Evolutionary conservation across 1,284 basidiomycete genomes (phyloP).

Genomic region (Cystobasidium slooffiae): DNA sequence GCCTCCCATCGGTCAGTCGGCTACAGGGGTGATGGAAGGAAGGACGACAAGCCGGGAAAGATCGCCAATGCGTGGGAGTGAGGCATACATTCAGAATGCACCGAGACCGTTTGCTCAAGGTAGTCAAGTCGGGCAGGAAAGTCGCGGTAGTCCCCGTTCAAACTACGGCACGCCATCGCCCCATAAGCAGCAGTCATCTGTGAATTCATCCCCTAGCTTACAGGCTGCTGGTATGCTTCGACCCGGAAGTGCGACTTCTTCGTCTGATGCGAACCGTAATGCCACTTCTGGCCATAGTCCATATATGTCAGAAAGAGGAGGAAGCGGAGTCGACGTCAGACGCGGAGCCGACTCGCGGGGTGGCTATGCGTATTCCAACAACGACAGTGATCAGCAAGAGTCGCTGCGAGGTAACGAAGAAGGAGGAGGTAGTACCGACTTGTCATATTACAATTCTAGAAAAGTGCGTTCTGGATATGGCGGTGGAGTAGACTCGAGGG

Average conservation of each 20-base stretch:
- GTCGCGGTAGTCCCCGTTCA: slow-evolving; percentile 5
- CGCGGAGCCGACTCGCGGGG: not conserved
- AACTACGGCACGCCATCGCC: not conserved
- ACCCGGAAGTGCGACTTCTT: slow-evolving; percentile 24
- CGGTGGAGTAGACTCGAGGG: not conserved
- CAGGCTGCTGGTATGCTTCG: slow-evolving; percentile 6
- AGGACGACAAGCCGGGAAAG: not conserved
- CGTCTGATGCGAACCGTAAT: not conserved
- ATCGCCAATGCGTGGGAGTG: not conserved
- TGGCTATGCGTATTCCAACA: not conserved
- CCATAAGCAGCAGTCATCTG: slow-evolving; percentile 3
- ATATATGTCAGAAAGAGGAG: slow-evolving; percentile 17
- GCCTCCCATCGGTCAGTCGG: too few species aligned
- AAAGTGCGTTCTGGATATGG: not conserved
- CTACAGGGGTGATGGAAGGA: too few species aligned
- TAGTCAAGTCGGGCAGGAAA: not conserved
- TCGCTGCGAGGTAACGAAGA: not conserved
- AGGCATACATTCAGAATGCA: not conserved
- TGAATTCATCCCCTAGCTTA: not conserved
- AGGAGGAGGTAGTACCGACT: not conserved
- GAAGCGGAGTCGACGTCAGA: not conserved
- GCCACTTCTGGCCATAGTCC: slow-evolving; percentile 3
- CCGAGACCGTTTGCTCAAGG: not conserved
- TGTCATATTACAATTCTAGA: slow-evolving; percentile 18
- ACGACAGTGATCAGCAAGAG: not conserved